Evolutionary conservation across 164 flowering plant species (phyloP), one percentile per base, ranked within the genome.

Genomic region (Chimonanthus praecox): DNA sequence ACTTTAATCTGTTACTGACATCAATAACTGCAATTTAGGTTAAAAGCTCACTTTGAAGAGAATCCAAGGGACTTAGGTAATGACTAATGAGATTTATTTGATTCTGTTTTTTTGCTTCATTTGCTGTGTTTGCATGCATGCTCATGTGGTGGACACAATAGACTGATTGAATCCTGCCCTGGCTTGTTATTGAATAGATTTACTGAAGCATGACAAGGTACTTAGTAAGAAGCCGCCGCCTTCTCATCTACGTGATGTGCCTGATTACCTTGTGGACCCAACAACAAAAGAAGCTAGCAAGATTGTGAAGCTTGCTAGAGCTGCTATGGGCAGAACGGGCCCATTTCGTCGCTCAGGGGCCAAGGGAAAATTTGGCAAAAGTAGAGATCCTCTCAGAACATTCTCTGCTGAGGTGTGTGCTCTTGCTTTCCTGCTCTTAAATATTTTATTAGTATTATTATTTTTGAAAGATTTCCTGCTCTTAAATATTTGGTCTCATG

Each of bases 1-100:
- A 54, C 15, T n/a, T 54, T 54, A 54, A 20, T 66, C 68, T 66
- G 68, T 66, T 66, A 66, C 68, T 66, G 68, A 66, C 48, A 11
- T 66, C 45, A 47, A 33, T 44, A 44, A 44, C 45, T 67, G 33
- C 16, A 67, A 69, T 79, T n/a, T 69, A 94, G 99, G 92, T 90
- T 96, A 87, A 92, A 90, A 81, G 85, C 94, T 74, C 98, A 94
- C 84, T 96, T 96, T 80, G 88, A 93, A 80, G 85, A 74, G 72
- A 92, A 96, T 81, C 99, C 97, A 20, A 88, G 67, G 76, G 98
- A 96, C 78, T 82, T 93, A 69, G 97, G 99, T 95, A 89, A 82
- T 51, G 67, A 47, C 47, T 9, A 7, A 44, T 54, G 69, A 47
- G 72, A 46, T 54, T 47, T 7, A 43, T 71, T 71, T 49, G 45